A percentile compares a stretch with the other conserved stretches of the same genome.
Conservation (phyloP, 2,329 filamentous ascomycete genomes). For the Acephala macrosclerotiorum region DNA sequence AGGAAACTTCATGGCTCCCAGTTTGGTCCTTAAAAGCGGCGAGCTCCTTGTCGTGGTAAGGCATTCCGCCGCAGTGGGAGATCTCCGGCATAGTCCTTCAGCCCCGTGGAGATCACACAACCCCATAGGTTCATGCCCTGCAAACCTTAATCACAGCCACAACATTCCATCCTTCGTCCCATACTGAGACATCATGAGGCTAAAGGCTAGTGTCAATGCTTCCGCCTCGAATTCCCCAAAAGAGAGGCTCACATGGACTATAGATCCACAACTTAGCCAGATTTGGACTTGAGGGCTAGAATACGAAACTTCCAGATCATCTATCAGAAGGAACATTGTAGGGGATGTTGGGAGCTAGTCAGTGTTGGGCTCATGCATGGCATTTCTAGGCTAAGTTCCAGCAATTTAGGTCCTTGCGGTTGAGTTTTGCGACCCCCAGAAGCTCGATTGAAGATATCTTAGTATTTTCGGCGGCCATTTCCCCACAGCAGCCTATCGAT, state of each 20-base stretch:
- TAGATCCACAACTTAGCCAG: not conserved
- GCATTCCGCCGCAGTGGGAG: not conserved
- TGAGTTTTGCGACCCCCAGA: not conserved
- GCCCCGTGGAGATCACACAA: slow-evolving; percentile 5
- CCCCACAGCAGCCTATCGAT: not conserved
- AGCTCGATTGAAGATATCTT: not conserved
- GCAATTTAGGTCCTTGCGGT: not conserved
- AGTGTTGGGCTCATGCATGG: not conserved
- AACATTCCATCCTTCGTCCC: not conserved
- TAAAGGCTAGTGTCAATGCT: not conserved
- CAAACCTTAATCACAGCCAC: slow-evolving; percentile 8
- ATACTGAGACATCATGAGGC: not conserved
- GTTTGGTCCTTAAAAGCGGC: not conserved
- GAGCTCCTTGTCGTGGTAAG: not conserved
- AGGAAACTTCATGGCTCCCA: not conserved
- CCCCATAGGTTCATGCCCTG: not conserved
- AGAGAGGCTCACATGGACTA: not conserved
- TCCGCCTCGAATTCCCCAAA: slow-evolving; percentile 1
- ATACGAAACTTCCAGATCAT: not conserved
- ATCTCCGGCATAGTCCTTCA: not conserved
- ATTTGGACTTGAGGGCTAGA: not conserved
- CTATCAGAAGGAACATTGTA: not conserved
- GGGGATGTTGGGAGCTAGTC: not conserved
- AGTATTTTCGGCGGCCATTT: not conserved
- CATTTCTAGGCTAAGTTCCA: not conserved